Conservation (phyloP, 345 rosid species). For the Citrus trifoliata region DNA sequence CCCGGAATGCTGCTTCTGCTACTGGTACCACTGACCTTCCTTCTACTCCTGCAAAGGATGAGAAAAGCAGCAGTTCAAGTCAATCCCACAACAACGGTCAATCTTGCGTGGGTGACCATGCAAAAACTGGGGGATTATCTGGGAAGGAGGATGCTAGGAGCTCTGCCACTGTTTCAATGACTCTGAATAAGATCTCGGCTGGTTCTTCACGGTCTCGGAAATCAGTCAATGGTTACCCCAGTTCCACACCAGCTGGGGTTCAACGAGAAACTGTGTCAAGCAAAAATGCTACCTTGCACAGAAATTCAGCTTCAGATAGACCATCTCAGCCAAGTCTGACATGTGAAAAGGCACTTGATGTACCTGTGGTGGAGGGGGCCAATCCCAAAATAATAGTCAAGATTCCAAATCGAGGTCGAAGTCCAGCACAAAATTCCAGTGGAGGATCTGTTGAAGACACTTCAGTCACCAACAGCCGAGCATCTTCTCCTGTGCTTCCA, state of each 20-base stretch:
- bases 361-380: constrained; percentile 48
- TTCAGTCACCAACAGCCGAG: constrained; percentile 47
- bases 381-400: constrained; percentile 70
- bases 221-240: constrained; percentile 52
- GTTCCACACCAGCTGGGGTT: constrained; percentile 28
- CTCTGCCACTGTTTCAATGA: constrained; percentile 51
- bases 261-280: constrained; percentile 50
- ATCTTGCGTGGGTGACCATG: constrained; percentile 66
- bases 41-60: constrained; percentile 47
- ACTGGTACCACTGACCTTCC: constrained; percentile 41
- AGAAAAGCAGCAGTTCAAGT: constrained; percentile 81
- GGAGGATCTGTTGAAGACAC: constrained; percentile 72
- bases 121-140: constrained; percentile 46
- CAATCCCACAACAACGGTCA: constrained; percentile 81
- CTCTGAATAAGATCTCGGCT: constrained; percentile 38
- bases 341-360: constrained; percentile 53
- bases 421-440: constrained; percentile 65
- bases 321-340: constrained; percentile 40
- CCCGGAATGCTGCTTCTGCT: constrained; percentile 31
- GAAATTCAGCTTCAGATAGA: constrained; percentile 54
- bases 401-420: constrained; percentile 66
- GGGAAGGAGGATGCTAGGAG: constrained; percentile 68
- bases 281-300: constrained; percentile 48
- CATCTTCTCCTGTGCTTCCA: constrained; percentile 51
- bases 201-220: constrained; percentile 55